A percentile compares a stretch with the other conserved stretches of the same genome.
Evolutionary conservation across 176 grass and related monocot species (phyloP).

Genomic region (Alopecurus myosuroides): DNA sequence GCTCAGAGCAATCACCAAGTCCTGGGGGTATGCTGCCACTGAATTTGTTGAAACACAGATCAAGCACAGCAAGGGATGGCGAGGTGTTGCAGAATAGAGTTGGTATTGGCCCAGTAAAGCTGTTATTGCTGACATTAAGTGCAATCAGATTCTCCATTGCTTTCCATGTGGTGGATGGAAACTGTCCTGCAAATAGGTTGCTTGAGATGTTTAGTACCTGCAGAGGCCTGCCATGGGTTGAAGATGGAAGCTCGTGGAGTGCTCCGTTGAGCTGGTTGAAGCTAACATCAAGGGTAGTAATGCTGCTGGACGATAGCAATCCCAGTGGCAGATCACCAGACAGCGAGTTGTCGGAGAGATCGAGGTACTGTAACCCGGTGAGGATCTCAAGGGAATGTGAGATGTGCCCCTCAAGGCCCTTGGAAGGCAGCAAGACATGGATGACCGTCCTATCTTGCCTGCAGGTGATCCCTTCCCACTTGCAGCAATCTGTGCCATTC

Average conservation of each 20-base stretch:
- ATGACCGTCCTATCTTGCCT: not conserved
- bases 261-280: constrained; percentile 30
- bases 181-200: constrained; percentile 32
- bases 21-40: constrained; percentile 7
- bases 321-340: not conserved
- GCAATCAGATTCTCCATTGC: constrained; percentile 15
- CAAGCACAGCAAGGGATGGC: constrained; percentile 10
- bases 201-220: constrained; percentile 45
- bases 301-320: constrained; percentile 6
- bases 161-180: constrained; percentile 23
- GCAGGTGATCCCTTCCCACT: constrained; percentile 43
- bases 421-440: not conserved
- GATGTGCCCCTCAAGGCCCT: constrained; percentile 14
- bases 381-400: not conserved
- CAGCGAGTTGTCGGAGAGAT: constrained; percentile 17
- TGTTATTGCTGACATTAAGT: constrained; percentile 48
- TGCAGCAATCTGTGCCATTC: constrained; percentile 24
- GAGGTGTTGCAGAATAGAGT: not conserved
- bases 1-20: constrained; percentile 21
- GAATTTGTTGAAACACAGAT: constrained; percentile 36
- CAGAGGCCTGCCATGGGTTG: not conserved
- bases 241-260: not conserved
- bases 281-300: constrained; percentile 26
- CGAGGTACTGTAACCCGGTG: not conserved
- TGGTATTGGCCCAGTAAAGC: constrained; percentile 21